Conservation (phyloP, 805 yeast genomes). For the Starmera dryadoides region DNA sequence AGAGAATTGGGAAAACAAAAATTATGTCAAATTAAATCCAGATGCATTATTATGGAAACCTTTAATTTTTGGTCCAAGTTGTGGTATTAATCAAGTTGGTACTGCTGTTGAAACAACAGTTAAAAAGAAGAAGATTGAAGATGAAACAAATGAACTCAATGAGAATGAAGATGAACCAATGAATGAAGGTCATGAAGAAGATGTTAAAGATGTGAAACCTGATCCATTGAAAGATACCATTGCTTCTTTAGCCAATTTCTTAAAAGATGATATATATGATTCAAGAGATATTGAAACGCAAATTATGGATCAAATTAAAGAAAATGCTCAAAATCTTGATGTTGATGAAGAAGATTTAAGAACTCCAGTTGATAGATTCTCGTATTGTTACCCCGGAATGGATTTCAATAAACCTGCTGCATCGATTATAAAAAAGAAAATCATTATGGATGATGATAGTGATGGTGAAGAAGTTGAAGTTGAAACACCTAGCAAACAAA, state of each 20-base stretch:
- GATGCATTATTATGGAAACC: conserved; percentile 70
- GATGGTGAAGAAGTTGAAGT: conserved; percentile 16
- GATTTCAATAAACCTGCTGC: conserved; percentile 13
- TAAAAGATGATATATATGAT: conserved; percentile 64
- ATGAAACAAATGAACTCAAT: not conserved
- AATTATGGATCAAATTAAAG: conserved; percentile 39
- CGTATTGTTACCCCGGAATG: conserved; percentile 32
- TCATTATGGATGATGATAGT: conserved; percentile 18
- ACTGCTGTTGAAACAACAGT: conserved; percentile 23
- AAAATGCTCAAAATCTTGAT: conserved; percentile 13
- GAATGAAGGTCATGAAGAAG: not conserved
- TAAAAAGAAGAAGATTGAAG: conserved; percentile 6
- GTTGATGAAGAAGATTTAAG: conserved; percentile 8
- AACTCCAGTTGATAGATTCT: conserved; percentile 11
- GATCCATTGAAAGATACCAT: conserved; percentile 39
- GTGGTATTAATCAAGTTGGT: conserved; percentile 59
- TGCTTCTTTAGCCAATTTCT: conserved; percentile 47
- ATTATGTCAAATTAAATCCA: conserved; percentile 44
- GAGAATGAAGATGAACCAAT: not conserved
- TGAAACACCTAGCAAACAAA: too few relatives aligned
- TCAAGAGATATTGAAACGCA: conserved; percentile 53
- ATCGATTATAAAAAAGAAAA: conserved; percentile 17
- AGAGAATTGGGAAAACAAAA: conserved; percentile 45
- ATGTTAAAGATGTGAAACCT: not conserved
- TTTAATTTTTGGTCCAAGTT: conserved; percentile 76